Base-by-base conservation (phyloP, 2,329 filamentous ascomycete genomes). In the Colletotrichum nymphaeae region DNA sequence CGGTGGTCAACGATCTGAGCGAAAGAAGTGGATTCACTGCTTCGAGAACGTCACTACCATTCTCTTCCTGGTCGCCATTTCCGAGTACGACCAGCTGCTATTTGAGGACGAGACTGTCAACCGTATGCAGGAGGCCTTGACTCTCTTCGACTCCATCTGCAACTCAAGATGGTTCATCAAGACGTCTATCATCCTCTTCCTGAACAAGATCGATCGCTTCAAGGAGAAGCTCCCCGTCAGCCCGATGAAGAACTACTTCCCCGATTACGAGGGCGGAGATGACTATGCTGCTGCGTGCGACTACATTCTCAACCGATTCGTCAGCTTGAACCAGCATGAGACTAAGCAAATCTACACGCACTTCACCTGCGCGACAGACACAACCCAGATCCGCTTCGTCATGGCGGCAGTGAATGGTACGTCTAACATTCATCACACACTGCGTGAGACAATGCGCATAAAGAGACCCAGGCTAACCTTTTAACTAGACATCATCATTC, bases 281-380 rank as follows among this genome's bases (percentile, higher is more conserved):
- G 96, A 99, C 85, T 99, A 99, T 81, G 93, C 93, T 53, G 93
- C 95, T 64, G 97, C 97, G 49, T 99, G 97, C 87, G 96, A 99
- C 84, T 99, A 99, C 87, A 98, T 99, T 80, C 91, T 99, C 75
- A 98, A 98, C 90, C 92, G 97, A 82, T 99, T 99, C 85, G 97
- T 98, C 80, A 97, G 94, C 82, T 88, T 99, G 82, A 99, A 99
- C 88, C 97, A 98, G 86, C 96, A 98, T 83, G 97, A 98, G 88
- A 98, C 95, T 68, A 99, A 99, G 89, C 97, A 99, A 85, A 98
- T 99, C 84, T 99, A 99, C 89, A 99, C 97, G 73, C 97, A 98
- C 86, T 99, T 99, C 86, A 99, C 97, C 63, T 98, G 97, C 83
- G 97, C 97, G 74, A 99, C 97, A 62, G 97, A 99, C 83, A 99